phyloP scores from a whole-genome alignment of 2,329 filamentous ascomycete genomes.

The Stemphylium beticola region DNA sequence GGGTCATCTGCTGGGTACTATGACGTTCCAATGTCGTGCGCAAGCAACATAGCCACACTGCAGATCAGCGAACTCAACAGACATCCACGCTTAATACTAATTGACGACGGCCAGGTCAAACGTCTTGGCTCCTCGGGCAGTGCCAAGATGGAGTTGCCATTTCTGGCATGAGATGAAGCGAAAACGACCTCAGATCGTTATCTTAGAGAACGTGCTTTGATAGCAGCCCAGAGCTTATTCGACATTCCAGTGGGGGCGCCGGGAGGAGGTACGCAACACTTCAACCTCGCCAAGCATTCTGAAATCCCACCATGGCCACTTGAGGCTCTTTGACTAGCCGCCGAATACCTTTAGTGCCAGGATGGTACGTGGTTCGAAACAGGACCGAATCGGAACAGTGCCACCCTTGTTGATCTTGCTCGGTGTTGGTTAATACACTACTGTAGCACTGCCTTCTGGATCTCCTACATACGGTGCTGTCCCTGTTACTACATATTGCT shows the following conservation, averaged over 20 bases:
- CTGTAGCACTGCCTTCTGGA: constrained; percentile 25
- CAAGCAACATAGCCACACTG: constrained; percentile 14
- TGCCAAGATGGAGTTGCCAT: constrained; percentile 25
- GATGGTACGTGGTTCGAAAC: constrained; percentile 39
- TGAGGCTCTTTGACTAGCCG: constrained; percentile 32
- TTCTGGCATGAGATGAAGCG: constrained; percentile 25
- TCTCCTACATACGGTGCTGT: constrained; percentile 30
- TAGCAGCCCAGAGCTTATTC: constrained; percentile 34
- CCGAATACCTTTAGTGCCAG: constrained; percentile 27
- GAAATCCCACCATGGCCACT: constrained; percentile 28
- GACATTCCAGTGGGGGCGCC: constrained; percentile 39
- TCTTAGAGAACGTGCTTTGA: constrained; percentile 29
- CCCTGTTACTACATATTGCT: constrained; percentile 25
- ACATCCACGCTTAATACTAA: constrained; percentile 11
- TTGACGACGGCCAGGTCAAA: constrained; percentile 21
- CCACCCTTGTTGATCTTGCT: constrained; percentile 26
- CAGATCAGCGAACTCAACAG: constrained; percentile 11
- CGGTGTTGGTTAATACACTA: constrained; percentile 33
- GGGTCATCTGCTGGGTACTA: neutral
- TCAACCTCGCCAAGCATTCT: constrained; percentile 38
- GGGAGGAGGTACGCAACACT: constrained; percentile 41
- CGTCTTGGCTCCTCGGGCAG: constrained; percentile 36
- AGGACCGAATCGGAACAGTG: constrained; percentile 22
- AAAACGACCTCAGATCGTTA: constrained; percentile 26
- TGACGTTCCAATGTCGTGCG: neutral